Base-by-base conservation (phyloP, 768 basidiomycete species). In the Boletus reticuloceps region DNA sequence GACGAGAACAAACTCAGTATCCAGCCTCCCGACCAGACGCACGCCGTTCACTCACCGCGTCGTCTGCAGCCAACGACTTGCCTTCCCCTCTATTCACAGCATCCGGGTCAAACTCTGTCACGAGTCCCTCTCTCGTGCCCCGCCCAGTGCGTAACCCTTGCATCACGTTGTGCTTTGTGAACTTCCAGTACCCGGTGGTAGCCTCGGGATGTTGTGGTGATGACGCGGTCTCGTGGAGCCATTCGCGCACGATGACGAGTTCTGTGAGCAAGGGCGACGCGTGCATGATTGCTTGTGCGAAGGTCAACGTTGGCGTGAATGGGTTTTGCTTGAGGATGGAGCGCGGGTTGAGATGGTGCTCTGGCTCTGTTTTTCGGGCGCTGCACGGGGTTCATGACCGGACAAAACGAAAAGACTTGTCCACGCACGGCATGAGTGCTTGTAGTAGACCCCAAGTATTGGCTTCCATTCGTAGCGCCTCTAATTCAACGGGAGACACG, bases 401-500 rank as follows among this genome's bases (percentile, higher is more conserved):
- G 42, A 46, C 6, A 17, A 41, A 34, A 29, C 17, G 39, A 39
- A 43, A 43, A 17, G 50, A 62, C 14, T 46, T 32, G 27, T 41
- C 27, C 20, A 82, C 86, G 63, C 66, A 88, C 84, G 88, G 83
- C 79, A 86, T 81, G 44, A 94, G 74, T 4, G 84, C 83, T 66
- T 93, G 91, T 2, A 94, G 67, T 3, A 94, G 77, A 0, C 79
- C 80, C 92, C 92, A 95, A 1, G 92, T 92, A 68, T 88, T 86
- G 44, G 83, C 79, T 66, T 94, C 91, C 68, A 93, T 76, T 11
- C 81, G 77, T 50, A 91, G 69, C 1, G 83, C 73, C 25, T 87
- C 85, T 0, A 86, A 60, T 61, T 88, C 86, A 27, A 82, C 79
- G 38, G 65, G 72, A 17, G 77, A 72, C 25, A 70, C 61, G 25